A percentile compares a stretch with the other conserved stretches of the same genome.
phyloP scores from a whole-genome alignment of 768 basidiomycete species.

The Auricularia auricula-judae region DNA sequence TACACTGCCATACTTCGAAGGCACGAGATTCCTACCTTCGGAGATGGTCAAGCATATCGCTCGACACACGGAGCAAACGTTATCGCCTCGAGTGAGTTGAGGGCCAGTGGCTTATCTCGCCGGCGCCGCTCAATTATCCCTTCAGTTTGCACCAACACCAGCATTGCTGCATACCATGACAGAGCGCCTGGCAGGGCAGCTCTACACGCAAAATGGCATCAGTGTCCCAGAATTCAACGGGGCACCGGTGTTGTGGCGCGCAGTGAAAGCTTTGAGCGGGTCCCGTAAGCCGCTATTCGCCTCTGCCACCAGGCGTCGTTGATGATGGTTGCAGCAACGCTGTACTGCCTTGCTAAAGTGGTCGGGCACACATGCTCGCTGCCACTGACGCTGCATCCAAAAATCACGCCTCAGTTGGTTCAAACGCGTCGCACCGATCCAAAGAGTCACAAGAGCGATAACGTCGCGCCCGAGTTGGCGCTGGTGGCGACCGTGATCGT shows the following conservation, averaged over 20 bases:
- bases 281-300: slow-evolving; percentile 48
- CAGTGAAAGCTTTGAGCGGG: slow-evolving; percentile 53
- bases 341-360: slow-evolving; percentile 55
- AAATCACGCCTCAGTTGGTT: slow-evolving; percentile 33
- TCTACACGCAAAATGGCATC: slow-evolving; percentile 41
- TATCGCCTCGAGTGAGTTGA: slow-evolving; percentile 60
- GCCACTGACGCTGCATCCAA: slow-evolving; percentile 48
- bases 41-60: slow-evolving; percentile 61
- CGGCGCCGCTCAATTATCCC: not conserved
- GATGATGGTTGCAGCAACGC: slow-evolving; percentile 34
- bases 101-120: not conserved
- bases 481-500: slow-evolving; percentile 51
- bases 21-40: slow-evolving; percentile 46
- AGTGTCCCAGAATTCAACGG: slow-evolving; percentile 64
- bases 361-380: slow-evolving; percentile 44
- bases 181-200: slow-evolving; percentile 48
- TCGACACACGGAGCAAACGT: slow-evolving; percentile 50
- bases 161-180: slow-evolving; percentile 46
- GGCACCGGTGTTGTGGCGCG: slow-evolving; percentile 69
- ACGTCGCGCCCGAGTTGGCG: slow-evolving; percentile 55
- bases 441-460: slow-evolving; percentile 45
- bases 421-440: slow-evolving; percentile 26
- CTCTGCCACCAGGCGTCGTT: slow-evolving; percentile 1
- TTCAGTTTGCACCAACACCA: slow-evolving; percentile 57
- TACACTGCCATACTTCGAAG: slow-evolving; percentile 73